A percentile compares a stretch with the other conserved stretches of the same genome.
These are phyloP conservation scores for Trametes meyenii DNA, from an alignment of 768 basidiomycete genomes.

Conservation along the genomic window DNA sequence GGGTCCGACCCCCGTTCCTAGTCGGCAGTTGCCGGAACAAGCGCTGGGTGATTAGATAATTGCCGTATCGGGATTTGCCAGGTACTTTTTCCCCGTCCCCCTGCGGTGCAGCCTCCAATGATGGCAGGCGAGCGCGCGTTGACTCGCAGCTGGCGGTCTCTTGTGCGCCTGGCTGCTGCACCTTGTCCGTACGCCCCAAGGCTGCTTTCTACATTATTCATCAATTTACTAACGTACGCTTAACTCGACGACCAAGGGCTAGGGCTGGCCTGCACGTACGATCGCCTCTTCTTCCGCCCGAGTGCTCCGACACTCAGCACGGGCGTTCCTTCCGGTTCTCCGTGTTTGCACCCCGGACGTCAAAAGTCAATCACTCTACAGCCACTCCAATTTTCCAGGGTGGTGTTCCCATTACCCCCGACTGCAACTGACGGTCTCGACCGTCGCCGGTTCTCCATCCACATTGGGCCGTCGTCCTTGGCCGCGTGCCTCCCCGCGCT, in stretches of 20 bases:
- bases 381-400: slow-evolving; percentile 17
- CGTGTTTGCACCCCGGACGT: slow-evolving; percentile 18
- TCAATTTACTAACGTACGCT: background rate
- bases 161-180: background rate
- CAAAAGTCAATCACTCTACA: slow-evolving; percentile 14
- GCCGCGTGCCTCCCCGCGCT: slow-evolving; percentile 2
- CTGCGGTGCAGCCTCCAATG: background rate
- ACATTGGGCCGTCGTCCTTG: background rate
- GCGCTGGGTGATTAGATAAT: slow-evolving; percentile 5
- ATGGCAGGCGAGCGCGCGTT: background rate
- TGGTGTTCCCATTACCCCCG: slow-evolving; percentile 13
- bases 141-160: background rate
- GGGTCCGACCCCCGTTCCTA: slow-evolving; percentile 14
- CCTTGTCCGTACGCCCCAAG: background rate
- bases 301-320: background rate
- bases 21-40: background rate
- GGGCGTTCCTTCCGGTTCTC: slow-evolving; percentile 5
- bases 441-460: slow-evolving; percentile 8
- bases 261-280: background rate
- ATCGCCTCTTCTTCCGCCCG: background rate
- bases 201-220: background rate
- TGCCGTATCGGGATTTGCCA: slow-evolving; percentile 1
- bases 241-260: background rate
- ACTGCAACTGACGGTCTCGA: background rate
- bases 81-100: slow-evolving; percentile 1